These are phyloP conservation scores for Solanum paucissectum DNA, from an alignment of 257 asterid species.

Conservation along the genomic window DNA sequence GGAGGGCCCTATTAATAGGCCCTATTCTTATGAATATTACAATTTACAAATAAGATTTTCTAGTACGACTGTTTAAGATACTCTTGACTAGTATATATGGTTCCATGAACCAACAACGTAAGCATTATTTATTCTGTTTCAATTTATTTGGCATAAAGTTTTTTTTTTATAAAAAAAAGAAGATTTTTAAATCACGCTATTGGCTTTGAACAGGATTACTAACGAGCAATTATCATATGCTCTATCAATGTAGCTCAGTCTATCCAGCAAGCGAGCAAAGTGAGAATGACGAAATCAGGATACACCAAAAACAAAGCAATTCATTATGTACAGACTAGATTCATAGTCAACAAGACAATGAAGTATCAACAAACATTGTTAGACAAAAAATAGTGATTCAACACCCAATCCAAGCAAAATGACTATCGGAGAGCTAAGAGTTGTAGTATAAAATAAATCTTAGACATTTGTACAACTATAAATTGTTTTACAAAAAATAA, in stretches of 20 bases:
- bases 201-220: too few relatives aligned
- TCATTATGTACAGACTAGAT: background rate
- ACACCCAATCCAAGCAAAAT: background rate
- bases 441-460: background rate
- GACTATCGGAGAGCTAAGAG: background rate
- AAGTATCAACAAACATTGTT: background rate
- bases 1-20: background rate
- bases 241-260: background rate
- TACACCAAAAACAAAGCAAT: background rate
- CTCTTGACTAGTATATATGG: background rate
- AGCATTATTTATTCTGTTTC: background rate
- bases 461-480: background rate
- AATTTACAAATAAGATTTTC: background rate
- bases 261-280: background rate
- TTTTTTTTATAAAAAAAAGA: too few relatives aligned
- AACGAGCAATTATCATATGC: too few relatives aligned
- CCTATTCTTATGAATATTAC: background rate
- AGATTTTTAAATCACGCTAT: too few relatives aligned
- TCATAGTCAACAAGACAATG: background rate
- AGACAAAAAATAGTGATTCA: background rate
- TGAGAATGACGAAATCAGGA: background rate
- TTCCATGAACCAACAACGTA: background rate
- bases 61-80: background rate
- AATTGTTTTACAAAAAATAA: background rate
- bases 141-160: background rate